phyloP scores from a whole-genome alignment of 331 rosid genomes.

The Spiraea crenata region DNA sequence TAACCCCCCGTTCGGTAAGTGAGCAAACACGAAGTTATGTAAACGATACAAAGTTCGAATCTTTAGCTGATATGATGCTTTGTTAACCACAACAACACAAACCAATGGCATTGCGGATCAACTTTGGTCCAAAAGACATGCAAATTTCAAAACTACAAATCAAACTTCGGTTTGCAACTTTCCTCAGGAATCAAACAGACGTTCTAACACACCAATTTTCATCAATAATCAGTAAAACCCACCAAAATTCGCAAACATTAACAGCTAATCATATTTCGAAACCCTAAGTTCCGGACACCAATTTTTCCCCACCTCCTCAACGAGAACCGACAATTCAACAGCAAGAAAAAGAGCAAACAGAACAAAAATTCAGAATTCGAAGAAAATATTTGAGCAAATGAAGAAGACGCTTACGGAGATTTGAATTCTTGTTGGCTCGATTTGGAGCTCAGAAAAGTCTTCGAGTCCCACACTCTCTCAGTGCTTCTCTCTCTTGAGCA shows the following conservation, averaged over 20 bases:
- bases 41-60: background rate
- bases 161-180: constrained; percentile 9
- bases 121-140: constrained; percentile 3
- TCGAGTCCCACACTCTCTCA: constrained; percentile 39
- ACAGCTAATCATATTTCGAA: constrained; percentile 14
- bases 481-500: constrained; percentile 12
- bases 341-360: background rate
- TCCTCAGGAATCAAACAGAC: constrained; percentile 16
- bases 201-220: background rate
- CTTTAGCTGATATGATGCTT: constrained; percentile 12
- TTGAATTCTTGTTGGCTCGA: constrained; percentile 7
- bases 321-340: constrained; percentile 1
- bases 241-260: background rate
- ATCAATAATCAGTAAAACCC: background rate
- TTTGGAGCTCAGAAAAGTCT: constrained; percentile 33
- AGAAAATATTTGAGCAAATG: constrained; percentile 13
- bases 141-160: constrained; percentile 13
- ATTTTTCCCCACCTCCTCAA: constrained; percentile 3
- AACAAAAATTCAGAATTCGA: background rate
- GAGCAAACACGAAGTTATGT: background rate
- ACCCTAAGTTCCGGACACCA: constrained; percentile 41
- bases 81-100: background rate
- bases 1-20: background rate
- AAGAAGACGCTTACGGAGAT: constrained; percentile 42
- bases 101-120: background rate